Base-by-base conservation (phyloP, 257 asterid species). In the Voacanga thouarsii region DNA sequence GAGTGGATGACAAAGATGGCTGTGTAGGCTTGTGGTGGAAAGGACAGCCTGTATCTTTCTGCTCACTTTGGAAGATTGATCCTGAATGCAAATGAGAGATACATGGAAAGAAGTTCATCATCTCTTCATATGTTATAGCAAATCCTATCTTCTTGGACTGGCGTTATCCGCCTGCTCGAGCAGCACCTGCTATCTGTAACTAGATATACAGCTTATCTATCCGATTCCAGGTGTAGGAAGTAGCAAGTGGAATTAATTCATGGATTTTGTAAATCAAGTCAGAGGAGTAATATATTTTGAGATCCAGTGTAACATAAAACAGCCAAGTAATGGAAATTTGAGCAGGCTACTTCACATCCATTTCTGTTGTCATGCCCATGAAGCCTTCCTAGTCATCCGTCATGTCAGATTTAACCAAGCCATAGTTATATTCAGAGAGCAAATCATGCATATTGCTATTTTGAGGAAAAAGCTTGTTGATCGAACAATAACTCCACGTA, bases 11-110 rank as follows among this genome's bases (percentile, higher is more conserved):
- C 79, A 86, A 49, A 71, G 94, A 90, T 61, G 85, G 89, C 7
- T 89, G 92, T 72, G 86, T 90, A 21, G 89, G 88, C 24, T 60
- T 93, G 81, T 87, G 89, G 85, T 93, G 97, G 97, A 93, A 90
- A 83, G 97, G 97, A 24, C 96, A 90, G 78, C 85, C 94, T 2
- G 89, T 91, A 39, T 91, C 98, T 3, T 93, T 93, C 79, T 89
- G 89, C 76, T 91, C 98, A 2, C 59, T 89, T 72, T 93, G 97
- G 97, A 92, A 89, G 83, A 79, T 80, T 72, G 92, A 88, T 71
- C 77, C 64, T 5, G 74, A 72, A 70, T 67, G 47, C 75, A 84
- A 71, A 68, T 78, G 76, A 79, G 30, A 50, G 33, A 37, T 6
- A 53, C 61, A 49, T 24, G 44, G 76, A 9, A 19, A 14, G 28